Percentiles rank a stretch among this genome's conserved stretches.
phyloP scores from a whole-genome alignment of 805 yeast species.

The Hanseniaspora valbyensis region DNA sequence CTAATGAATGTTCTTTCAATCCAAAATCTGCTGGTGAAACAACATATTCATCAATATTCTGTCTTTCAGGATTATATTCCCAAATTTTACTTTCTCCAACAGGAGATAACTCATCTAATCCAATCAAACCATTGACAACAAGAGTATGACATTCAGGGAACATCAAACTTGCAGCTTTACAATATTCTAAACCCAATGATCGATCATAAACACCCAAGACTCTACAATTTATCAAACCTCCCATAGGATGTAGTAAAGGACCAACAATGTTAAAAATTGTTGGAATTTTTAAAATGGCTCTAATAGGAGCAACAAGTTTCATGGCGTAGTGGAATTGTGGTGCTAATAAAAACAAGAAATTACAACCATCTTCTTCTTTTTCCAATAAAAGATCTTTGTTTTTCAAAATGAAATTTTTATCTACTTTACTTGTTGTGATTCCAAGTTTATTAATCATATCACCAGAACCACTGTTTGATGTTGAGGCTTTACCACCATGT shows the following conservation, averaged over 20 bases:
- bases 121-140: conserved; percentile 88
- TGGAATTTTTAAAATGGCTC: conserved; percentile 75
- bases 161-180: conserved; percentile 61
- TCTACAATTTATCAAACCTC: conserved; percentile 50
- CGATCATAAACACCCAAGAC: conserved; percentile 84
- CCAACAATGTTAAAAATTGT: conserved; percentile 91
- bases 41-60: conserved; percentile 33
- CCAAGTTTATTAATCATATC: conserved; percentile 77
- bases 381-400: conserved; percentile 48
- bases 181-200: conserved; percentile 68
- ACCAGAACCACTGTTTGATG: conserved; percentile 88
- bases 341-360: conserved; percentile 68
- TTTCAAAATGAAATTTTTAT: conserved; percentile 32
- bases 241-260: conserved; percentile 86
- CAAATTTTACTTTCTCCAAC: conserved; percentile 73
- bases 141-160: conserved; percentile 43
- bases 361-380: conserved; percentile 28
- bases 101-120: conserved; percentile 89
- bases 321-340: conserved; percentile 91
- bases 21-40: conserved; percentile 73
- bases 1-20: conserved; percentile 57
- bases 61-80: conserved; percentile 32
- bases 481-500: conserved; percentile 96
- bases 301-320: conserved; percentile 68
- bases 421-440: conserved; percentile 64